Percentiles rank a stretch among this genome's conserved stretches.
Conservation (phyloP, 129 eudicot genomes). For the Lactuca sativa region DNA sequence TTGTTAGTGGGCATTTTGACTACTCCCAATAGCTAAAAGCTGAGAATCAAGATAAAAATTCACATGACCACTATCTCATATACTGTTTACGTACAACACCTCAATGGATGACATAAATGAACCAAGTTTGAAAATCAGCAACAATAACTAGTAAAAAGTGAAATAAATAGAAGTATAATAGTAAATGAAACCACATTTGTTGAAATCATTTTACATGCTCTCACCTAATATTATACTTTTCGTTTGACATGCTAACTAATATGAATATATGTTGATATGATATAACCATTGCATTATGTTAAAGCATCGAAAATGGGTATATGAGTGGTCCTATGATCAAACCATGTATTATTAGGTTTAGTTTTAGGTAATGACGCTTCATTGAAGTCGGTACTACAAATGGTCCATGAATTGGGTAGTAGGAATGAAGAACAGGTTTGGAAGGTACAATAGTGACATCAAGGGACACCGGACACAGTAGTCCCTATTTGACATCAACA, state of each 20-base stretch:
- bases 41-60: slow-evolving; percentile 20
- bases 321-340: slow-evolving; percentile 4
- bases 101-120: slow-evolving; percentile 3
- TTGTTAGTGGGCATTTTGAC: slow-evolving; percentile 21
- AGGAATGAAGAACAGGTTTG: slow-evolving; percentile 16
- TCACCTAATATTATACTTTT: neutral
- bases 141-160: neutral
- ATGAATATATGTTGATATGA: slow-evolving; percentile 4
- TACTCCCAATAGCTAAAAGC: slow-evolving; percentile 9
- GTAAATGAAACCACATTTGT: neutral
- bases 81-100: neutral
- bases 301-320: neutral
- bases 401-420: slow-evolving; percentile 27
- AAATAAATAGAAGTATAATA: neutral
- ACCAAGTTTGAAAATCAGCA: neutral
- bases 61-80: slow-evolving; percentile 26
- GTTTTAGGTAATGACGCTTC: slow-evolving; percentile 15
- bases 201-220: neutral
- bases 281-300: neutral
- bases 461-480: neutral
- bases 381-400: slow-evolving; percentile 18
- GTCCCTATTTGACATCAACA: slow-evolving; percentile 19
- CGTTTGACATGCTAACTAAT: slow-evolving; percentile 4
- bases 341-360: slow-evolving; percentile 6
- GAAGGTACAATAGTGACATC: slow-evolving; percentile 28